Base-by-base conservation (phyloP, 345 rosid genomes). In the Salix exigua region DNA sequence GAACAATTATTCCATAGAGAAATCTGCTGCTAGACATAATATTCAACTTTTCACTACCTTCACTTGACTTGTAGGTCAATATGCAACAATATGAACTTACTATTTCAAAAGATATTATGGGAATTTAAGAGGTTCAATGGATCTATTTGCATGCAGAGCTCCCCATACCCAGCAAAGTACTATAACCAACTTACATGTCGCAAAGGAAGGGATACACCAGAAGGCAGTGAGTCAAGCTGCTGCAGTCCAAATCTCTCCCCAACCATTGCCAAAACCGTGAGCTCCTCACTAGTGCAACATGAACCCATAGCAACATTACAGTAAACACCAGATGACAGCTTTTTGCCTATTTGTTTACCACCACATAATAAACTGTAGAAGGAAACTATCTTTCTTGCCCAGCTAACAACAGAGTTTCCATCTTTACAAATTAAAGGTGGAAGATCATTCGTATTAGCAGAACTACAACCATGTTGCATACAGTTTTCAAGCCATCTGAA, bases 211-310 rank as follows among this genome's bases (percentile, higher is more conserved):
- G 98, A 93, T 71, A 90, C 89, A 50, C 99, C 99, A 69, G 88
- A 83, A 79, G 99, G 98, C 78, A 95, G 83, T 71, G 84, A 81
- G 86, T 95, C 98, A 69, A 95, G 88, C 76, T 95, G 96, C 64
- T 87, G 91, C 73, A 91, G 87, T 75, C 99, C 98, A 89, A 95
- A 95, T 83, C 82, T 91, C 84, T 95, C 99, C 71, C 98, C 99
- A 53, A 87, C 96, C 99, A 95, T 95, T 81, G 97, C 96, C 87
- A 95, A 85, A 79, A 95, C 84, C 25, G 94, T 78, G 44, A 91
- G 90, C 84, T 95, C 98, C 89, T 91, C 99, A 72, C 74, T 78
- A 48, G 86, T 85, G 82, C 89, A 75, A 83, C 81, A 88, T 74
- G 97, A 93, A 71, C 99, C 99, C n/a, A 77, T 28, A 38, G 96